A percentile compares a stretch with the other conserved stretches of the same genome.
Conservation (phyloP, 1,284 basidiomycete genomes). For the Leccinum angustisporum region DNA sequence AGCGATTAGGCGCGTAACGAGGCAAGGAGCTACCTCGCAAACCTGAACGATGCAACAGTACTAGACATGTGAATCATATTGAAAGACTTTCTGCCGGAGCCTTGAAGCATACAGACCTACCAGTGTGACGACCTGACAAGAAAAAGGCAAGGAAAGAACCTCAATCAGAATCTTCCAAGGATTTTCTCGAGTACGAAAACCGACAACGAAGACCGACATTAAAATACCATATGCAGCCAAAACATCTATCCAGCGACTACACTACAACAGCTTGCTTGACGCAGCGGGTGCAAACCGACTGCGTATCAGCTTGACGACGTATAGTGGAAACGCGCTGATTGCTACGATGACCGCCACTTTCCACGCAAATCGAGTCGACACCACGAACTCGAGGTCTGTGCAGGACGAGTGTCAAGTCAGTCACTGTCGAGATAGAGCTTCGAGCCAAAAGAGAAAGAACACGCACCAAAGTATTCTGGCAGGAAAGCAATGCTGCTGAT, state of each 20-base stretch:
- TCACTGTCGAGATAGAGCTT: background rate
- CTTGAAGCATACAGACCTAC: no score
- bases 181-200: background rate
- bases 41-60: no score
- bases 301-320: slow-evolving; percentile 86
- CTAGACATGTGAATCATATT: no score
- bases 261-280: slow-evolving; percentile 82
- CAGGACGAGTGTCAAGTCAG: background rate
- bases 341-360: slow-evolving; percentile 95
- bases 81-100: no score
- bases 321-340: slow-evolving; percentile 89
- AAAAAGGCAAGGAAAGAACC: background rate
- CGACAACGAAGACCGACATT: background rate
- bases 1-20: no score
- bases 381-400: slow-evolving; percentile 88
- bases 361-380: slow-evolving; percentile 88
- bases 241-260: background rate
- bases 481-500: slow-evolving; percentile 90
- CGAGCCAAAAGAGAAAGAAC: background rate
- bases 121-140: background rate
- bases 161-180: background rate
- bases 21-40: no score
- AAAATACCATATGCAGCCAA: background rate
- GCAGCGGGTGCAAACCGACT: slow-evolving; percentile 89
- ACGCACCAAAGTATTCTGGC: slow-evolving; percentile 94